These are phyloP conservation scores for Dendrobium chrysotoxum DNA, from an alignment of 106 monocot species.

Conservation along the genomic window DNA sequence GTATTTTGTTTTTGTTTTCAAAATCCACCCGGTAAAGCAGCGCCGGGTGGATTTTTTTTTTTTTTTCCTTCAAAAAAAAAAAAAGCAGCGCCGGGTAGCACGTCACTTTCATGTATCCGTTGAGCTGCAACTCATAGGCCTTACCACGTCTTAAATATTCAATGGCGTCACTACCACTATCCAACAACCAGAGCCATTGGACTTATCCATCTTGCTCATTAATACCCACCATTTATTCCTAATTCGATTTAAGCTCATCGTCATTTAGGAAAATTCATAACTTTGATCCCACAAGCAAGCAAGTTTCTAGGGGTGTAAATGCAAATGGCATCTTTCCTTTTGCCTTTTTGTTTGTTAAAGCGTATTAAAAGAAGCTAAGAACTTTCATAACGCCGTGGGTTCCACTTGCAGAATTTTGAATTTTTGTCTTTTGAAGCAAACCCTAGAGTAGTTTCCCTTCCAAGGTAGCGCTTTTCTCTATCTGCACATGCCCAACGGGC, in stretches of 20 bases:
- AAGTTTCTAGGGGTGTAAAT: not conserved
- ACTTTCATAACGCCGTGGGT: not conserved
- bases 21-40: too few species aligned
- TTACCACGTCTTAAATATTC: too few species aligned
- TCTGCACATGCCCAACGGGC: not conserved
- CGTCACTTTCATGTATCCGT: too few species aligned
- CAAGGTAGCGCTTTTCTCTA: not conserved
- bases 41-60: too few species aligned
- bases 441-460: slow-evolving; percentile 4
- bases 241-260: not conserved
- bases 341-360: not conserved
- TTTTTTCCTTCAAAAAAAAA: too few species aligned
- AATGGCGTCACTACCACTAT: too few species aligned
- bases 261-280: not conserved
- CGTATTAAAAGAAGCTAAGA: not conserved
- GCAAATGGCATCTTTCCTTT: not conserved
- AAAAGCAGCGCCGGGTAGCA: too few species aligned
- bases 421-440: slow-evolving; percentile 2
- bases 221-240: not conserved
- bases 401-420: slow-evolving; percentile 8
- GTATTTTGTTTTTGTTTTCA: too few species aligned
- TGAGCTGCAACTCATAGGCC: too few species aligned
- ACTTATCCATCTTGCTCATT: not conserved
- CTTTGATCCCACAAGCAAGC: too few species aligned
- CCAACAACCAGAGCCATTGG: not conserved